Evolutionary conservation across 2,329 filamentous ascomycete species (phyloP), one percentile per base, ranked within the genome.

Genomic region (Pseudogymnoascus sp.): DNA sequence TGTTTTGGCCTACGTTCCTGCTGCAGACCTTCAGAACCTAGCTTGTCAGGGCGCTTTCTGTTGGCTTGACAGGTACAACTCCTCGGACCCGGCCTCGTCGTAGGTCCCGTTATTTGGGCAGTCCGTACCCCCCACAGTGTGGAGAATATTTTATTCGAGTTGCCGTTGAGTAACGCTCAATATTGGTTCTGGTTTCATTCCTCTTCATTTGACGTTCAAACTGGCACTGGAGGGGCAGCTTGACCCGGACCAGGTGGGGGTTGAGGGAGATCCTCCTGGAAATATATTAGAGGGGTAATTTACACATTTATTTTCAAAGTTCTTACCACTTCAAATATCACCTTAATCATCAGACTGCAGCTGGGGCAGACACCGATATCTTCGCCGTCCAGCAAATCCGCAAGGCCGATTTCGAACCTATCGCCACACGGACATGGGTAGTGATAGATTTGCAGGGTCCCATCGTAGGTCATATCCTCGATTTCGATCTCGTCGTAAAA

Each of bases 401-500:
- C 85, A 63, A 97, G 85, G 18, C 84, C 84, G 72, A 94, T 97
- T 78, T 97, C 90, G 78, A 99, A 99, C 65, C 90, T 85, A 78
- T 99, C 94, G 79, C 94, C 94, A 77, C 94, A 99, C 1, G 94
- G 94, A 75, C 94, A 99, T 12, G 94, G 94, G 75, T 96, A 96
- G 77, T 93, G 89, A 79, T 96, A 99, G 70, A 96, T 88, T 75
- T 96, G 88, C 42, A 92, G 83, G 3, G 82, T 81, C 56, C 86
- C 79, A 76, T 97, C 92, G 75, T 85, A 97, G 71, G 90, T 94
- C 92, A 97, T 96, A 77, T 99, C 94, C 76, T 97, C 93, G 79
- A 97, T 97, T 75, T 97, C 93, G 76, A 97, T 93, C 77, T 97
- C 93, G 73, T 97, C 93, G 80, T 97, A 97, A 74, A 96, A 90